A percentile compares a stretch with the other conserved stretches of the same genome.
These are phyloP conservation scores for Candida xyloterini DNA, from an alignment of 805 yeast genomes.

Conservation along the genomic window DNA sequence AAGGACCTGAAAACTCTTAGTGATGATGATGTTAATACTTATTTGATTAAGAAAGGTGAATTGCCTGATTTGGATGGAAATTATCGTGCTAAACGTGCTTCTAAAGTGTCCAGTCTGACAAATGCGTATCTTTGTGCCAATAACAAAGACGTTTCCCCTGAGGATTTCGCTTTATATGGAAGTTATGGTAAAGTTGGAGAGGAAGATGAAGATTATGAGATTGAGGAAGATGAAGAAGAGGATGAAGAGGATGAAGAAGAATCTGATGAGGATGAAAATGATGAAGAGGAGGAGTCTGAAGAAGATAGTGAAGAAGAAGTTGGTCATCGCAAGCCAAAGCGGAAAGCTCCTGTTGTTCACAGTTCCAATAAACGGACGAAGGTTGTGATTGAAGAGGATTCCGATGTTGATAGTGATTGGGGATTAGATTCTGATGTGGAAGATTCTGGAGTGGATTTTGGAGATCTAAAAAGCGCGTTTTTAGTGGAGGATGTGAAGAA, in stretches of 20 bases:
- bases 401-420: conserved; percentile 29
- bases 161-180: conserved; percentile 42
- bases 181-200: conserved; percentile 35
- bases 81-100: conserved; percentile 53
- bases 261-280: conserved; percentile 1
- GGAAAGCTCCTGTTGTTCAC: conserved; percentile 17
- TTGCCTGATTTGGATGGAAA: conserved; percentile 34
- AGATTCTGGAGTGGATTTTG: conserved; percentile 18
- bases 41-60: conserved; percentile 28
- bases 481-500: conserved; percentile 23
- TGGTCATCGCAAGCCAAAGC: not conserved
- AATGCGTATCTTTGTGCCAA: conserved; percentile 31
- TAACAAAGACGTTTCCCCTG: conserved; percentile 43
- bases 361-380: conserved; percentile 4
- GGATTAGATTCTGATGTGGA: conserved; percentile 25
- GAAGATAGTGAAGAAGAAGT: too few species aligned
- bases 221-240: conserved; percentile 26
- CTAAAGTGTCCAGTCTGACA: conserved; percentile 27
- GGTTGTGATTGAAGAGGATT: conserved; percentile 8
- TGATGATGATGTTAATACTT: conserved; percentile 38
- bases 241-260: conserved; percentile 7
- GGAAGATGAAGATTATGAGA: conserved; percentile 26
- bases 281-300: conserved; percentile 20
- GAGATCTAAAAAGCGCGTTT: conserved; percentile 17
- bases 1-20: conserved; percentile 49